Conservation (phyloP, 352 stramenopile genomes). For the Phytophthora litchii region DNA sequence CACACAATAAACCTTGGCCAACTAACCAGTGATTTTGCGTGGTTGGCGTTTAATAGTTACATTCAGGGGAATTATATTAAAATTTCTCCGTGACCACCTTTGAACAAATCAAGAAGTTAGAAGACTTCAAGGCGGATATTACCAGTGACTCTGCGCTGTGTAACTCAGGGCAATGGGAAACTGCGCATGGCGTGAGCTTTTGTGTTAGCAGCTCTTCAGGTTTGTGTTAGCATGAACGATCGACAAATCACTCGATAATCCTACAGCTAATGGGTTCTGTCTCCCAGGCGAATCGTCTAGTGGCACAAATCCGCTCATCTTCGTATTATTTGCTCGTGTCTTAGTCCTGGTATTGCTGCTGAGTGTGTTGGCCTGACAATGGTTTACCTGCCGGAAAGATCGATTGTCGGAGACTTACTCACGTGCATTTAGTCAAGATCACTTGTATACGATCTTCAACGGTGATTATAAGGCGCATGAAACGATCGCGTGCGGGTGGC, state of each 20-base stretch:
- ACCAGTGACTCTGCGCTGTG: constrained; percentile 14
- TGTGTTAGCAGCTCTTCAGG: constrained; percentile 30
- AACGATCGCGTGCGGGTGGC: constrained; percentile 38
- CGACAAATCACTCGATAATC: not conserved
- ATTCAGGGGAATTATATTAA: constrained; percentile 36
- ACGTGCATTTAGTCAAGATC: constrained; percentile 4
- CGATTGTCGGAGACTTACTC: constrained; percentile 19
- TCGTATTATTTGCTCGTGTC: constrained; percentile 26
- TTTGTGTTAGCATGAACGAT: constrained; percentile 6
- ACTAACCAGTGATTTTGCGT: not conserved
- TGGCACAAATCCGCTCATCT: constrained; percentile 21
- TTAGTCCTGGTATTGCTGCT: constrained; percentile 39
- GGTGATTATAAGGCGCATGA: constrained; percentile 26
- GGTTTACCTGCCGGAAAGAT: constrained; percentile 22
- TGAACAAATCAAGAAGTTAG: constrained; percentile 21
- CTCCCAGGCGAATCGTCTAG: constrained; percentile 1
- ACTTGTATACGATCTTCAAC: constrained; percentile 34
- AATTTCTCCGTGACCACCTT: constrained; percentile 40
- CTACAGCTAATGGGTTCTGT: constrained; percentile 1
- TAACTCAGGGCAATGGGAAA: constrained; percentile 27
- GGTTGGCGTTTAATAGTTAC: constrained; percentile 19
- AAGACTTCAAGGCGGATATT: constrained; percentile 31
- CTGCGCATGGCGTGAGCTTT: constrained; percentile 28
- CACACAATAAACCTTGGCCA: not conserved
- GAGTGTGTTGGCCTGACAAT: constrained; percentile 28